phyloP scores from a whole-genome alignment of 106 monocot species.

The Allium fistulosum region DNA sequence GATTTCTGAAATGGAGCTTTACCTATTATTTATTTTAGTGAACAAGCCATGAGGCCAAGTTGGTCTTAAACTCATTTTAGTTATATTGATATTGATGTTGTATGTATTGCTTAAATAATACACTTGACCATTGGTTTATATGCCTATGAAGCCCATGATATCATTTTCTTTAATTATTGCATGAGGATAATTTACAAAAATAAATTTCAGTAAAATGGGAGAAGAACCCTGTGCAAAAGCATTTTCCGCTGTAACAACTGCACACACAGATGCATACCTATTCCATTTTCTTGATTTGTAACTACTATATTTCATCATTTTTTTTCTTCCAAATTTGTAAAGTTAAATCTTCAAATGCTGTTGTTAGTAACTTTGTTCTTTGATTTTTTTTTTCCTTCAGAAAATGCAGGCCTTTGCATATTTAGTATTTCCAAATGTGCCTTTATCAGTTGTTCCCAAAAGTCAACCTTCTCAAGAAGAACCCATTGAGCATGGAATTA shows the following conservation, averaged over 20 bases:
- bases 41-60: background rate
- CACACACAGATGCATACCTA: no score
- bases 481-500: slow-evolving; percentile 65
- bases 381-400: slow-evolving; percentile 18
- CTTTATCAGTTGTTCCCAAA: slow-evolving; percentile 41
- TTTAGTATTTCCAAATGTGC: slow-evolving; percentile 76
- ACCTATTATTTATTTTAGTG: background rate
- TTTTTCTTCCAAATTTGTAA: no score
- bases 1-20: background rate
- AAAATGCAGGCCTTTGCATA: slow-evolving; percentile 65
- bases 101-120: no score
- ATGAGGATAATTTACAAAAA: no score
- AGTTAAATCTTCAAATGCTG: background rate
- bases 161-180: no score
- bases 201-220: no score
- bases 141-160: no score
- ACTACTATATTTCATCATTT: no score
- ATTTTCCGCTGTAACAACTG: no score
- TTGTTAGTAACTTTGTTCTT: background rate
- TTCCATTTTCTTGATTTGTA: no score
- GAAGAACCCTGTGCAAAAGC: no score
- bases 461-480: slow-evolving; percentile 28
- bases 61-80: background rate
- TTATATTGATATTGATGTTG: background rate
- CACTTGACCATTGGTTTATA: no score